Evolutionary conservation across 1,284 basidiomycete species (phyloP).

Genomic region (Ceratobasidium sp.): DNA sequence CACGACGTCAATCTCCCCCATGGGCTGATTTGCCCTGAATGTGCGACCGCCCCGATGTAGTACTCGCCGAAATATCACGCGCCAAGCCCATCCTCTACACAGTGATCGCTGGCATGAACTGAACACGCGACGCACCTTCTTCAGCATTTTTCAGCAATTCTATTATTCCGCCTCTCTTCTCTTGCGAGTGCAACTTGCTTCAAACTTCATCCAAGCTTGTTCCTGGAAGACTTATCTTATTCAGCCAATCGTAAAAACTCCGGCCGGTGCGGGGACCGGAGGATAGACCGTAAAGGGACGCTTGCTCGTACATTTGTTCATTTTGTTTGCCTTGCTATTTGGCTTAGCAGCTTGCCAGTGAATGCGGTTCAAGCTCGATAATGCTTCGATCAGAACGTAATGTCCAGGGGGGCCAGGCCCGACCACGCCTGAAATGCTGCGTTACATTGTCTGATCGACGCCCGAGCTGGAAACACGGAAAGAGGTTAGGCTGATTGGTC

Average conservation of each 20-base stretch:
- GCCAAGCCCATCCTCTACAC: not conserved
- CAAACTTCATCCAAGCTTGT: constrained; percentile 5
- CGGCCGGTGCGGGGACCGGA: not conserved
- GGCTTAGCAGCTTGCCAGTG: too few species aligned
- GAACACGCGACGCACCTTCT: constrained; percentile 1
- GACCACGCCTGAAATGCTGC: too few species aligned
- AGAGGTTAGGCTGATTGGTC: too few species aligned
- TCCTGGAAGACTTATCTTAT: not conserved
- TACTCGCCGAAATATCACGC: not conserved
- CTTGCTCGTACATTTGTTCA: too few species aligned
- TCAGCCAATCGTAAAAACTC: not conserved
- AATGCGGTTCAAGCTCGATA: too few species aligned
- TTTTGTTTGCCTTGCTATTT: too few species aligned
- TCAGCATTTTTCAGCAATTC: not conserved
- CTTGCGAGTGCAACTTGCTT: not conserved
- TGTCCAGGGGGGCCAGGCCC: too few species aligned
- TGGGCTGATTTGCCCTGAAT: not conserved
- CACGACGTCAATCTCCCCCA: not conserved
- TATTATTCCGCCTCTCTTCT: too few species aligned
- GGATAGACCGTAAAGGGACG: not conserved
- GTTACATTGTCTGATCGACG: too few species aligned
- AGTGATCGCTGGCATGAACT: not conserved
- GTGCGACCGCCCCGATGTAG: not conserved
- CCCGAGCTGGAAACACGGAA: too few species aligned
- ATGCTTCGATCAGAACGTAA: too few species aligned